A percentile compares a stretch with the other conserved stretches of the same genome.
phyloP scores from a whole-genome alignment of 345 rosid species.

The Citrus mangshanensis region DNA sequence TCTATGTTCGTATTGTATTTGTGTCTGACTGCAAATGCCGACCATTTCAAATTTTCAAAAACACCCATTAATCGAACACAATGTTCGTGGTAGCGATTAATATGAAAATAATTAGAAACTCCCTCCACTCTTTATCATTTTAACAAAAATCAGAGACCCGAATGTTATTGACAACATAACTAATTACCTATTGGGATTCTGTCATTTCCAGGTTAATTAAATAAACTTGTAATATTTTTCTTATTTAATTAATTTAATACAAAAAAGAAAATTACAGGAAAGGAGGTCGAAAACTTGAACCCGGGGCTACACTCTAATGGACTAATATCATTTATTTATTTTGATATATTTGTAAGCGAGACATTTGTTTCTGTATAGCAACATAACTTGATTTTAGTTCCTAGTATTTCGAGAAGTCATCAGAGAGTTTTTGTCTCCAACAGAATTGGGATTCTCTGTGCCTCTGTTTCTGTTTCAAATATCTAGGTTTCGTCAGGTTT shows the following conservation, averaged over 20 bases:
- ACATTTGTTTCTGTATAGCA: constrained; percentile 17
- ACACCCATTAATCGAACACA: background rate
- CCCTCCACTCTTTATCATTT: background rate
- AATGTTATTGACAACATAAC: background rate
- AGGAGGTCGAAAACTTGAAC: constrained; percentile 13
- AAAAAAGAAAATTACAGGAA: background rate
- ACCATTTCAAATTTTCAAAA: background rate
- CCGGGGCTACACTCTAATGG: background rate
- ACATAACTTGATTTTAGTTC: constrained; percentile 2
- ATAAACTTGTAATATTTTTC: background rate
- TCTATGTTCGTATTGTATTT: too few relatives aligned
- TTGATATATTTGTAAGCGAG: background rate
- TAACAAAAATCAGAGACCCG: background rate
- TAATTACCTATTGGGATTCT: background rate
- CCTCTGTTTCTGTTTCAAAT: constrained; percentile 5
- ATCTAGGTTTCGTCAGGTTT: background rate
- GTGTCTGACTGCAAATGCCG: background rate
- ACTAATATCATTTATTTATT: background rate
- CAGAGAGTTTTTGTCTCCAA: constrained; percentile 5
- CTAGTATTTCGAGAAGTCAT: constrained; percentile 5
- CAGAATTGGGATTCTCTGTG: constrained; percentile 7
- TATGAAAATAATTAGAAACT: background rate
- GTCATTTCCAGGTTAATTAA: background rate
- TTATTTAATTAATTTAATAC: background rate
- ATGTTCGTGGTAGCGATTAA: background rate